Evolutionary conservation across 78 protist species (phyloP).

Genomic region (Diacronema lutheri): DNA sequence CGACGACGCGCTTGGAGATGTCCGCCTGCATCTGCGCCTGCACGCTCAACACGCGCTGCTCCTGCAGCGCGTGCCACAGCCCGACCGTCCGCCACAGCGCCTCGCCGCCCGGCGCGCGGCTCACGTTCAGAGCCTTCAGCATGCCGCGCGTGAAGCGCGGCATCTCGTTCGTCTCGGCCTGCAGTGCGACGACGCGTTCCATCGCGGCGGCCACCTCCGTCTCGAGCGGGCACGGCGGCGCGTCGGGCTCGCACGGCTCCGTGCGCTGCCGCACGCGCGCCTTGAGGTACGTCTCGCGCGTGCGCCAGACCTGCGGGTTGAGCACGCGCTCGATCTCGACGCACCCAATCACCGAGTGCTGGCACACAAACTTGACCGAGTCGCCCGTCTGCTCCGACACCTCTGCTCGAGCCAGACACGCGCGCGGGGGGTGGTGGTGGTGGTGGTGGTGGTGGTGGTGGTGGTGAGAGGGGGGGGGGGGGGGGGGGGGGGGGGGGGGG

Average conservation of each 20-base stretch:
- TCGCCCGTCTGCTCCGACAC: constrained; percentile 17
- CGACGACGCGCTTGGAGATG: not conserved
- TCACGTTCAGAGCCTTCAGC: not conserved
- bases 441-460: no score
- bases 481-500: no score
- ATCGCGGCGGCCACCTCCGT: not conserved
- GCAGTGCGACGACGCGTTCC: not conserved
- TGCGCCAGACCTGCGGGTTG: not conserved
- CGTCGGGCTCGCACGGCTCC: not conserved
- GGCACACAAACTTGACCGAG: not conserved
- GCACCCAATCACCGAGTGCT: not conserved
- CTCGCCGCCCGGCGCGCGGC: not conserved
- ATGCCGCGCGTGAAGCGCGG: constrained; percentile 5
- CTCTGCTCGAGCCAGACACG: no score
- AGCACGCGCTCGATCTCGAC: not conserved
- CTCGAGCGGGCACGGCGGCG: not conserved
- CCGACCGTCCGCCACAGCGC: not conserved
- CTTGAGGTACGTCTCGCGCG: not conserved
- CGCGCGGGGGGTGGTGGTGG: no score
- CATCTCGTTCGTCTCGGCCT: not conserved
- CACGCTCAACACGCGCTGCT: not conserved
- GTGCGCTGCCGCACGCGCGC: not conserved
- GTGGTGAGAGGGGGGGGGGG: no score
- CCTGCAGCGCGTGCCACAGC: not conserved
- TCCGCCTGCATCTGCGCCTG: not conserved